Evolutionary conservation across 176 grass and related monocot genomes (phyloP), one percentile per base, ranked within the genome.

Genomic region (Sorghum bicolor): DNA sequence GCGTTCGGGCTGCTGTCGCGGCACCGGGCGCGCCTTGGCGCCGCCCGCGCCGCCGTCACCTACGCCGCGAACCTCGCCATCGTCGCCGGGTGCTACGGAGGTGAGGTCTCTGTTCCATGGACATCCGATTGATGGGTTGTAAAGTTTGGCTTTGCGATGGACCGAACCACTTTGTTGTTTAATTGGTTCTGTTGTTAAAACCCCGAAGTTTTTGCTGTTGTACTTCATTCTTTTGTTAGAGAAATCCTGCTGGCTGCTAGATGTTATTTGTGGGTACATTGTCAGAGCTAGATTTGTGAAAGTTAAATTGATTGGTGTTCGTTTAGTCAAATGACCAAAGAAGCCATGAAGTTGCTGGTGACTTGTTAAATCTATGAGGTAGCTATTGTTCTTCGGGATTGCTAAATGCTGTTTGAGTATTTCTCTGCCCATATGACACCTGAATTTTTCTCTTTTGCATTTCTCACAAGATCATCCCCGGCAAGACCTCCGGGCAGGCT

Each of bases 61-160:
- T 98, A 93, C 50, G 93, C 91, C 2, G 77, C 80, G 38, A 92
- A 98, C 87, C 80, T 93, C 33, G 87, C 89, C 81, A 84, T 92
- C 67, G 80, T 87, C 28, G 74, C 87, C 9, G 93, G 89, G 29
- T 95, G 87, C 89, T 98, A 95, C 75, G 92, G 85, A 63, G 91
- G 96, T 98, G 85, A 87, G 90, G 28, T 60, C 32, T 78, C 73
- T 32, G 34, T 16, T 5, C 10, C 37, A 31, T 34, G 19, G 11
- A 61, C 33, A 32, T 67, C 19, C 17, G 52, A 20, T 69, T 76
- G 28, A 5, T 57, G 15, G 24, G 5, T 64, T 53, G 16, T 11
- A 16, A 63, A 72, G 5, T 64, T 52, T 89, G 19, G 48, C 19
- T 4, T 36, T 52, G 19, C 33, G 32, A 28, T 71, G 43, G 52